Evolutionary conservation across 140 eudicot species (phyloP), one percentile per base, ranked within the genome.

Genomic region (Senecio squalidus): DNA sequence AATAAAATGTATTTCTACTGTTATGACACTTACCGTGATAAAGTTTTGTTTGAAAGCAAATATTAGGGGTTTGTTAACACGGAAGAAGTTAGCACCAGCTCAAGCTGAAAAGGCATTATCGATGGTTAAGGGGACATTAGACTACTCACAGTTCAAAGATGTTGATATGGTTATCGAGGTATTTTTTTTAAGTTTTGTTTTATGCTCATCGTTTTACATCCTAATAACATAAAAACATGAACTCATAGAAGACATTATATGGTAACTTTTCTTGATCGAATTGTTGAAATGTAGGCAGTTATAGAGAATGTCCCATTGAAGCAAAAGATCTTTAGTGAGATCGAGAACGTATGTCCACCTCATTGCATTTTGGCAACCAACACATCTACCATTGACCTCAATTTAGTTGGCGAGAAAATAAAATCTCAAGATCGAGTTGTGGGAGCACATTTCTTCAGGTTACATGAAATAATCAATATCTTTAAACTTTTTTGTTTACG

Each of bases 131-230:
- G 98, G 98, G 28, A 92, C 73, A 65, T 65, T 92, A 74, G 96
- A 92, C 71, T 92, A 84, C 77, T 68, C 92, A 46, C 91, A 92
- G 22, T 87, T 92, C 52, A 81, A 58, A 72, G 83, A 92, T 51
- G 95, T 79, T 29, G 98, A 92, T 76, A 76, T 92, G 96, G 95
- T 92, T 58, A 81, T 92, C 30, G 98, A 92, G 93, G 98, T 86
- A 27, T 7, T 76, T 72, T 59, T 18, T 52, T 41, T 6, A 1
- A 47, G 40, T n/a, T 8, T 20, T 24, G 18, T 31, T 20, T 14
- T 25, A 9, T 14, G n/a, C n/a, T 41, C 26, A 21, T 29, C 49
- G 9, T 50, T 61, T 48, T 59, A 49, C 74, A 43, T 38, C 30
- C 60, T 34, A 47, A 68, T 21, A 49, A 48, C 33, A 54, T 54